Base-by-base conservation (phyloP, 257 asterid genomes). In the Solanum lignicaule region DNA sequence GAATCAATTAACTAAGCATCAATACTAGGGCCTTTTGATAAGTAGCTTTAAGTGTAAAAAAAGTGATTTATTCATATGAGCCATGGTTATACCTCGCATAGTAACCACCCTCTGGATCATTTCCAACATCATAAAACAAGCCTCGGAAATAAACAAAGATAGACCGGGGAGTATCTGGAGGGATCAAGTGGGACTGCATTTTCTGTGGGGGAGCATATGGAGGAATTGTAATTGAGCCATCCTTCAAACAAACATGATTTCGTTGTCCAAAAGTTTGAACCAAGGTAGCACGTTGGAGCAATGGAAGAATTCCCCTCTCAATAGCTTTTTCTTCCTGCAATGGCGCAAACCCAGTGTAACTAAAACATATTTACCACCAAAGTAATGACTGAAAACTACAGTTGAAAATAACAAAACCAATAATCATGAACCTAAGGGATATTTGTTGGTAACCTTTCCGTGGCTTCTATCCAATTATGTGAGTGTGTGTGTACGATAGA, bases 131-230 rank as follows among this genome's bases (percentile, higher is more conserved):
- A 36, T 94, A 94, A 89, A 96, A 95, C 94, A 95, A 86, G 84
- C 99, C 99, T 85, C 98, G 93, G 90, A 96, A 96, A 90, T 95
- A 96, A 89, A 95, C 99, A 74, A 96, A 96, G 81, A 96, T 96
- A 91, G 99, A 96, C 6, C 98, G 91, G 60, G 99, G 98, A 60
- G 94, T 95, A 89, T 84, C 92, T 6, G 99, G 96, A 90, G 98
- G 97, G 88, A 95, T 96, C 76, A 95, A 79, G 92, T 94, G 99
- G 27, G 98, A 89, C 79, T 94, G 96, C 98, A 96, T 95, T 92
- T 96, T 96, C 93, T 94, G 98, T 4, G 98, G 98, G 83, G 98
- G 98, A 33, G 98, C 99, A 82, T 93, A 96, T 27, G 99, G 99
- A 85, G 99, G 99, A 88, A 96, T 93, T 39, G 90, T 95, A 86